Evolutionary conservation across 2,329 filamentous ascomycete genomes (phyloP).

Genomic region (Stachybotrys elegans): DNA sequence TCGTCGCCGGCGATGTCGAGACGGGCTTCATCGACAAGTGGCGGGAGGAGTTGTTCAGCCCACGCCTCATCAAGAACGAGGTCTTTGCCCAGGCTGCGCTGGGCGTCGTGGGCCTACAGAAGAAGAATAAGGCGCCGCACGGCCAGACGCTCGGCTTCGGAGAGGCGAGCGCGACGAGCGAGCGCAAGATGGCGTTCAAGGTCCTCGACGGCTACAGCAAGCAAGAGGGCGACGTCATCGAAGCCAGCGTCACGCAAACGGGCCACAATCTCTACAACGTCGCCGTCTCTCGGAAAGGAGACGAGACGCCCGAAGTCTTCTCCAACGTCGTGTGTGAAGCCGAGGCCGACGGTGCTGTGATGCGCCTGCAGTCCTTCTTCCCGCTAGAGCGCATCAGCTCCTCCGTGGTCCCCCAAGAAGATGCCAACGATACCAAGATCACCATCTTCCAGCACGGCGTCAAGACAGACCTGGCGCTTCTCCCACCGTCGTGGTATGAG

Average conservation of each 20-base stretch:
- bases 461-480: slow-evolving; percentile 54
- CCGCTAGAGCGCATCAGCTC: slow-evolving; percentile 74
- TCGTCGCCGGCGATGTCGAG: slow-evolving; percentile 83
- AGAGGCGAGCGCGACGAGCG: slow-evolving; percentile 30
- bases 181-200: slow-evolving; percentile 47
- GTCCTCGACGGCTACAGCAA: slow-evolving; percentile 57
- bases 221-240: slow-evolving; percentile 58
- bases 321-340: slow-evolving; percentile 40
- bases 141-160: slow-evolving; percentile 53
- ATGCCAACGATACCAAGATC: slow-evolving; percentile 54
- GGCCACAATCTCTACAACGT: slow-evolving; percentile 43
- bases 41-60: slow-evolving; percentile 69
- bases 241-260: slow-evolving; percentile 45
- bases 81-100: slow-evolving; percentile 84
- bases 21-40: slow-evolving; percentile 96
- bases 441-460: slow-evolving; percentile 71
- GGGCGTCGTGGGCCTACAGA: slow-evolving; percentile 56
- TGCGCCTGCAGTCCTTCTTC: slow-evolving; percentile 56
- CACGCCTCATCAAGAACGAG: slow-evolving; percentile 58
- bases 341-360: slow-evolving; percentile 17
- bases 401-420: slow-evolving; percentile 61
- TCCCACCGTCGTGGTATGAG: slow-evolving; percentile 72
- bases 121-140: slow-evolving; percentile 34
- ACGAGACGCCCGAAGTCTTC: slow-evolving; percentile 33
- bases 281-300: slow-evolving; percentile 35